Evolutionary conservation across 2,329 filamentous ascomycete genomes (phyloP).

Genomic region (Coniochaeta sp.): DNA sequence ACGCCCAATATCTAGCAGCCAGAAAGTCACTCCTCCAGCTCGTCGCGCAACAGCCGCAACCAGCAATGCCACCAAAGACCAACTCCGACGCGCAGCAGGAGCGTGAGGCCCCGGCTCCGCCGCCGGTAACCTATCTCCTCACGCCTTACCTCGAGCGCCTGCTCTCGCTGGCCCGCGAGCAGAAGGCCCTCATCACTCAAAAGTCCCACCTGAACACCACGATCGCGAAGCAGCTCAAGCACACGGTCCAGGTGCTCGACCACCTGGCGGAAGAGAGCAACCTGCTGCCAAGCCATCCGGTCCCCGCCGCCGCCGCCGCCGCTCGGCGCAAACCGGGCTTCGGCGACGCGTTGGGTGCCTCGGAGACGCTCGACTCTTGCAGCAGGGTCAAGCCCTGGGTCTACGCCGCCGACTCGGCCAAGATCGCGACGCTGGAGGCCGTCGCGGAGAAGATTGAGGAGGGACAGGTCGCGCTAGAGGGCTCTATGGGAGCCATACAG

Average conservation of each 20-base stretch:
- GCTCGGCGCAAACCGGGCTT: slow-evolving; percentile 19
- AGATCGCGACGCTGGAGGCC: slow-evolving; percentile 48
- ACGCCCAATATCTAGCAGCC: slow-evolving; percentile 42
- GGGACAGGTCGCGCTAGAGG: slow-evolving; percentile 48
- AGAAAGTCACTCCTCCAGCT: slow-evolving; percentile 40
- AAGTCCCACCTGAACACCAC: slow-evolving; percentile 48
- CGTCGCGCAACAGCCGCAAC: slow-evolving; percentile 15
- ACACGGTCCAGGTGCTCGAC: slow-evolving; percentile 40
- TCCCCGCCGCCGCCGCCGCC: slow-evolving; percentile 22
- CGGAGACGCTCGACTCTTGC: slow-evolving; percentile 31
- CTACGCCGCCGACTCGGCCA: slow-evolving; percentile 51
- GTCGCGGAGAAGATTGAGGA: slow-evolving; percentile 54
- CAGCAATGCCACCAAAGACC: slow-evolving; percentile 3
- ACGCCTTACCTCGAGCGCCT: slow-evolving; percentile 50
- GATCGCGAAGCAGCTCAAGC: slow-evolving; percentile 43
- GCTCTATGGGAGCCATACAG: slow-evolving; percentile 40
- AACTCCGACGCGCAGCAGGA: slow-evolving; percentile 2
- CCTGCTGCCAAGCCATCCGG: slow-evolving; percentile 45
- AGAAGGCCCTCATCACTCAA: slow-evolving; percentile 50
- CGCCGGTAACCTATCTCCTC: slow-evolving; percentile 34
- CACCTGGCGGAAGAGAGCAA: slow-evolving; percentile 56
- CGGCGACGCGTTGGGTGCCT: slow-evolving; percentile 31
- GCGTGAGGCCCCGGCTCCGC: slow-evolving; percentile 6
- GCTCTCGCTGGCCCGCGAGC: slow-evolving; percentile 43
- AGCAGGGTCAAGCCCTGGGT: slow-evolving; percentile 49